Evolutionary conservation across 2,329 filamentous ascomycete species (phyloP), one percentile per base, ranked within the genome.

Genomic region (Pochonia chlamydosporia): DNA sequence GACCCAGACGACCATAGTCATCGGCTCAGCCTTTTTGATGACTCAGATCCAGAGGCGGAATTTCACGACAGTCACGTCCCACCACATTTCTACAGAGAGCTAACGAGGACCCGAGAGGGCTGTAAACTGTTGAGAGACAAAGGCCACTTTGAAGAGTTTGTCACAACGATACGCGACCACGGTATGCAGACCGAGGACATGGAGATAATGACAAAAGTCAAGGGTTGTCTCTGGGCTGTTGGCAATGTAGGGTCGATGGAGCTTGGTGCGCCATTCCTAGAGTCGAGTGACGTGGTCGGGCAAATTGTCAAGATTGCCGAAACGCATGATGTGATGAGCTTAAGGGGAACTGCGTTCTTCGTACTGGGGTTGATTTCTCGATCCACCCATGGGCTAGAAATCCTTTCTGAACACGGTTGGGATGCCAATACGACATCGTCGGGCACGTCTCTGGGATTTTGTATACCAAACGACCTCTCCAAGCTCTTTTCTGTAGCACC

Each of bases 231-330:
- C 41, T 99, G 93, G 93, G 93, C 93, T 0, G 90, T 99, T 1
- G 93, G 93, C 21, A 99, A 99, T 57, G 92, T 99, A 31, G 93
- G 93, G 0, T 96, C 91, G 1, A 97, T 99, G 91, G 92, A 97
- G 59, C 81, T 96, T 2, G 93, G 93, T 1, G 92, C 92, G 1
- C 90, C 90, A 0, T 99, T 99, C 63, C 75, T 99, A 3, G 93
- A 96, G 66, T 84, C 87, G 47, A 88, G 83, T 31, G 88, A 96
- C 54, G 89, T 97, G 31, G 89, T 97, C 16, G 81, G 85, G 59
- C 81, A 85, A 52, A 92, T 99, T 52, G 82, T 97, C 40, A 77
- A 82, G 53, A 96, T 99, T 61, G 93, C 93, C 1, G 89, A 96
- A 63, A 73, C 75, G 24, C 91, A 93, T 36, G 84, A 91, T 55